Evolutionary conservation across 805 yeast species (phyloP), one percentile per base, ranked within the genome.

Genomic region (Cyberlindnera lachancei): DNA sequence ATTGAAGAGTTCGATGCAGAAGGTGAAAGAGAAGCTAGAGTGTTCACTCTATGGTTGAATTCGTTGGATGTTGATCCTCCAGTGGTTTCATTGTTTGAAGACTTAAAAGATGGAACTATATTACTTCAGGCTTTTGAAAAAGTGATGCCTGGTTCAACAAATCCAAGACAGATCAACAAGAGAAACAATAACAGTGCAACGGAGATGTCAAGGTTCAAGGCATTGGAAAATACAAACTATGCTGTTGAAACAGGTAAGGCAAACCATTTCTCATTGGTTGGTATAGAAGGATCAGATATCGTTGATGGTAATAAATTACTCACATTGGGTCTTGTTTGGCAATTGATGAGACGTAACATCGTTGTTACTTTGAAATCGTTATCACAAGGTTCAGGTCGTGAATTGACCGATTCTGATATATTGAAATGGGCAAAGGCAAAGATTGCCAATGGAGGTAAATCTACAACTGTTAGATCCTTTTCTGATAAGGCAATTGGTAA

Each of bases 21-120:
- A 63, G 98, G 98, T 42, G 98, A 92, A 64, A 83, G 98, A 64
- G 98, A 92, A 64, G 98, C 98, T 4, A 75, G 98, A 59, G 98
- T 92, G 10, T 92, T 92, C 63, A 92, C 98, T 6, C 65, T 92
- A 52, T 92, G 98, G 98, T 74, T 92, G 54, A 92, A 92, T 62
- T 86, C 96, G 2, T 70, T 92, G 50, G 97, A 92, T 45, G 97
- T 92, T 12, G 92, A 88, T 42, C 96, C 97, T 18, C 84, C 96
- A 17, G 90, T 92, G 38, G 86, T 86, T 31, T 77, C 82, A 12
- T 64, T 92, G 46, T 92, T 92, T 49, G 96, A 90, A 60, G 97
- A 92, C 55, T 70, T 92, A 53, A 88, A 87, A 58, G 96, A 90
- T 58, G 98, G 98, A 41, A 73, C 77, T 30, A 73, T 86, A 3